phyloP scores from a whole-genome alignment of 2,329 filamentous ascomycete species.

The Penicillium sp. region DNA sequence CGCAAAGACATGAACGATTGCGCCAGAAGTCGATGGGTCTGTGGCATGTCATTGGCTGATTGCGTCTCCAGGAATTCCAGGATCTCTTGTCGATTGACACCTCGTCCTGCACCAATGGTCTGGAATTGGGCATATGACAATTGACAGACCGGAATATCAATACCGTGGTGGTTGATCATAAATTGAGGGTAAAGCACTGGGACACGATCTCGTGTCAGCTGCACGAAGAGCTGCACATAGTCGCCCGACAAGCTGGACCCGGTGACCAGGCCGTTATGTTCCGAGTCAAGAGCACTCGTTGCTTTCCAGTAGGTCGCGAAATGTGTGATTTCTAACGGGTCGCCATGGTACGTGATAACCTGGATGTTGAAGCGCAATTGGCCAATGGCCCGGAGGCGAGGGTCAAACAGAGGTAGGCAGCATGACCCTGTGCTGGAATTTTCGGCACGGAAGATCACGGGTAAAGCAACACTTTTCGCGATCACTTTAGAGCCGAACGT shows the following conservation, averaged over 20 bases:
- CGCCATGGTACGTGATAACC: constrained; percentile 90
- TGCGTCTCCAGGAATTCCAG: constrained; percentile 30
- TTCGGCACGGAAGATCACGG: constrained; percentile 73
- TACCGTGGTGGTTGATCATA: constrained; percentile 67
- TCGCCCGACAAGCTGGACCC: constrained; percentile 95
- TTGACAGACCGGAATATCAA: constrained; percentile 76
- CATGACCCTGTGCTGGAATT: constrained; percentile 72
- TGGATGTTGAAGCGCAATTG: constrained; percentile 92
- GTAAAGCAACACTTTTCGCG: constrained; percentile 86
- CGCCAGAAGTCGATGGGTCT: constrained; percentile 66
- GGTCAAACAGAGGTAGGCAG: constrained; percentile 86
- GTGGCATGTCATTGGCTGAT: constrained; percentile 48
- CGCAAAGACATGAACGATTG: constrained; percentile 72
- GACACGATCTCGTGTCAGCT: constrained; percentile 80
- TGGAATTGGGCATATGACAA: constrained; percentile 61
- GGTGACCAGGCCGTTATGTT: constrained; percentile 80
- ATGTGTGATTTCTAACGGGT: constrained; percentile 91
- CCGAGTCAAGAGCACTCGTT: constrained; percentile 83
- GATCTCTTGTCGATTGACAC: constrained; percentile 25
- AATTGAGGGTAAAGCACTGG: constrained; percentile 85
- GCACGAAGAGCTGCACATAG: constrained; percentile 85
- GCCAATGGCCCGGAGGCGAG: constrained; percentile 82
- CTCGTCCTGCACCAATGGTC: constrained; percentile 39
- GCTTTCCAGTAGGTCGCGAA: constrained; percentile 99
- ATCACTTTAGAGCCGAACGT: constrained; percentile 97